Conservation (phyloP, 2,329 filamentous ascomycete species). For the Sclerotiophoma versabilis region DNA sequence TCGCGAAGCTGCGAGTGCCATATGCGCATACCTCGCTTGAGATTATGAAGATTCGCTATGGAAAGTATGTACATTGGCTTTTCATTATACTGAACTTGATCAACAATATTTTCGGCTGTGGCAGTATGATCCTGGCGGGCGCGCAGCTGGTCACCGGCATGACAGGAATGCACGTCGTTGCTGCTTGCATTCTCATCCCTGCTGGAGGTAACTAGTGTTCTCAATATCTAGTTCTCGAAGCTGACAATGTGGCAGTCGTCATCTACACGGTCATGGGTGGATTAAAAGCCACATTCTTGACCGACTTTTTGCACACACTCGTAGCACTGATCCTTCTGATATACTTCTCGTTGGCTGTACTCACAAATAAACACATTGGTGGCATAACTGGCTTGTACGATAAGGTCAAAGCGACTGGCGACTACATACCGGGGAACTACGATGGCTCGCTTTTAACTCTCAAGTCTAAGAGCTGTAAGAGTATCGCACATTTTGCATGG, state of each 20-base stretch:
- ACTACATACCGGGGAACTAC: conserved; percentile 77
- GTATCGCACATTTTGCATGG: rapidly evolving
- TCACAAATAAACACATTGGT: conserved; percentile 14
- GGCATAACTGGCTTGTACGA: conserved; percentile 13
- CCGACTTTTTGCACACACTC: conserved; percentile 83
- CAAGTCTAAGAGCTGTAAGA: conserved; percentile 61
- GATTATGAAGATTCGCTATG: conserved; percentile 81
- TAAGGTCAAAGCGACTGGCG: conserved; percentile 62
- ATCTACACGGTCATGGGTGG: conserved; percentile 76
- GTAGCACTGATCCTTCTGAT: conserved; percentile 83
- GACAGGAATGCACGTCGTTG: conserved; percentile 23
- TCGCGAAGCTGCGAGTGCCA: conserved; percentile 32
- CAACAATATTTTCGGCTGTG: conserved; percentile 78
- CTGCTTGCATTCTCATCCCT: conserved; percentile 13
- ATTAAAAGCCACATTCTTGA: conserved; percentile 73
- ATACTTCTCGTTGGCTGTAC: conserved; percentile 21
- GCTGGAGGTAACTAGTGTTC: conserved; percentile 10
- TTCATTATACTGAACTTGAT: conserved; percentile 81
- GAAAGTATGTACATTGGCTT: conserved; percentile 72
- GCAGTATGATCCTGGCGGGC: conserved; percentile 85
- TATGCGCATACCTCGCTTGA: conserved; percentile 60
- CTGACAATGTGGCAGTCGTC: conserved; percentile 80
- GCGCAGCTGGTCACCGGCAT: conserved; percentile 74
- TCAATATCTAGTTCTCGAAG: no score
- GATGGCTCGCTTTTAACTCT: conserved; percentile 84